A percentile compares a stretch with the other conserved stretches of the same genome.
phyloP scores from a whole-genome alignment of 2,329 filamentous ascomycete species.

The Pseudocercospora eumusae region DNA sequence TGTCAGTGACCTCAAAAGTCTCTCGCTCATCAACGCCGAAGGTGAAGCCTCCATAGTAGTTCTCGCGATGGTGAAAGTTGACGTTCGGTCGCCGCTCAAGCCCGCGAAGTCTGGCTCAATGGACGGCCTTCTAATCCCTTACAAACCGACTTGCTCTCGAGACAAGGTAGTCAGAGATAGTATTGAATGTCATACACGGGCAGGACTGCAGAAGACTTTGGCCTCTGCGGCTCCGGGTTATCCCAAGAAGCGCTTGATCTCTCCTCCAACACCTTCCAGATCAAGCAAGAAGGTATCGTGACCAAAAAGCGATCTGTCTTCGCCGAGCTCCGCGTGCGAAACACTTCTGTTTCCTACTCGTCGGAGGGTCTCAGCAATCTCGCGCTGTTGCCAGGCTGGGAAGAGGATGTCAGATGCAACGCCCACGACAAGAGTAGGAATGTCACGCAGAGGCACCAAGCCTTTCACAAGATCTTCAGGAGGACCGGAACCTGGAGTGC shows the following conservation, averaged over 20 bases:
- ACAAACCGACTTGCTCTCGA: not conserved
- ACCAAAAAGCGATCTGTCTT: constrained; percentile 91
- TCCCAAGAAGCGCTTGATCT: constrained; percentile 74
- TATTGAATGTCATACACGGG: not conserved
- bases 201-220: not conserved
- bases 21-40: no score
- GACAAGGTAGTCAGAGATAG: not conserved
- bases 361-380: constrained; percentile 82
- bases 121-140: not conserved
- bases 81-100: not conserved
- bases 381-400: constrained; percentile 95
- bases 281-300: constrained; percentile 96
- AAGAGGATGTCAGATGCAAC: constrained; percentile 96
- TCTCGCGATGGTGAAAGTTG: not conserved
- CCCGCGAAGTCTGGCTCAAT: not conserved
- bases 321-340: constrained; percentile 84
- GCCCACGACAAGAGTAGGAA: constrained; percentile 83
- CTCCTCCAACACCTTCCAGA: constrained; percentile 85
- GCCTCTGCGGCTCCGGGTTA: constrained; percentile 42
- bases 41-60: no score
- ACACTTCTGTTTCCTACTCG: constrained; percentile 77
- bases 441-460: constrained; percentile 69
- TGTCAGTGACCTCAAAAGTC: no score
- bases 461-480: constrained; percentile 80
- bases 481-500: constrained; percentile 51